Percentiles rank a stretch among this genome's conserved stretches.
These are phyloP conservation scores for Pseudocercospora eumusae DNA, from an alignment of 2,329 filamentous ascomycete species.

Conservation along the genomic window DNA sequence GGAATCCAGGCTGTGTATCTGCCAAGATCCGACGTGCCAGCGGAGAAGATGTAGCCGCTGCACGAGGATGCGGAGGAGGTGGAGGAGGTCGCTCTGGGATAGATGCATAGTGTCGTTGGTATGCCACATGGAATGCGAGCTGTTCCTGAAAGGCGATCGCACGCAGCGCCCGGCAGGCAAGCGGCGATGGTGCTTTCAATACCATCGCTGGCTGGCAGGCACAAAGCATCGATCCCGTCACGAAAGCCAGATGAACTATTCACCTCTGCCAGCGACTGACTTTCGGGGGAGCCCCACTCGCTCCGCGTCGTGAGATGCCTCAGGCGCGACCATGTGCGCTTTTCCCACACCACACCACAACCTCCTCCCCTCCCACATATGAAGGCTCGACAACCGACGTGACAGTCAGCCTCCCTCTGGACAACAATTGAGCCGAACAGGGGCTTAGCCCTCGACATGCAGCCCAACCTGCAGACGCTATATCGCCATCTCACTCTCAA, in stretches of 20 bases:
- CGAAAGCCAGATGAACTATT: not conserved
- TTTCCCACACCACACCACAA: too few species aligned
- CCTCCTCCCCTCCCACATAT: not conserved
- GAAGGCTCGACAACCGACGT: too few species aligned
- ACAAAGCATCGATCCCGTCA: not conserved
- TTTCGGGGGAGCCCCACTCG: not conserved
- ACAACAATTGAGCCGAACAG: too few species aligned
- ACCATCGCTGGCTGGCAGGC: conserved; percentile 30
- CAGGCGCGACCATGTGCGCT: not conserved
- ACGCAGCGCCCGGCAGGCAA: conserved; percentile 35
- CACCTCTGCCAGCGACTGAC: not conserved
- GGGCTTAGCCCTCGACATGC: too few species aligned
- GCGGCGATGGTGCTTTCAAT: conserved; percentile 37
- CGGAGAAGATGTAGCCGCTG: conserved; percentile 16
- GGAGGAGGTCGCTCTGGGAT: conserved; percentile 19
- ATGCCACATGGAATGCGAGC: conserved; percentile 9
- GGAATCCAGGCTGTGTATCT: conserved; percentile 28
- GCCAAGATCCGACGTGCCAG: conserved; percentile 20
- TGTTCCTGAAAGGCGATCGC: conserved; percentile 28
- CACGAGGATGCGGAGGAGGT: conserved; percentile 26
- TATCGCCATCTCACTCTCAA: too few species aligned
- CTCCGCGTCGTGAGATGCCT: not conserved
- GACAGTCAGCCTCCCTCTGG: too few species aligned
- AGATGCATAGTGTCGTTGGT: conserved; percentile 31
- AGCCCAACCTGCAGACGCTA: too few species aligned